These are phyloP conservation scores for Xylariaceae sp. DNA, from an alignment of 2,329 filamentous ascomycete species.

Conservation along the genomic window DNA sequence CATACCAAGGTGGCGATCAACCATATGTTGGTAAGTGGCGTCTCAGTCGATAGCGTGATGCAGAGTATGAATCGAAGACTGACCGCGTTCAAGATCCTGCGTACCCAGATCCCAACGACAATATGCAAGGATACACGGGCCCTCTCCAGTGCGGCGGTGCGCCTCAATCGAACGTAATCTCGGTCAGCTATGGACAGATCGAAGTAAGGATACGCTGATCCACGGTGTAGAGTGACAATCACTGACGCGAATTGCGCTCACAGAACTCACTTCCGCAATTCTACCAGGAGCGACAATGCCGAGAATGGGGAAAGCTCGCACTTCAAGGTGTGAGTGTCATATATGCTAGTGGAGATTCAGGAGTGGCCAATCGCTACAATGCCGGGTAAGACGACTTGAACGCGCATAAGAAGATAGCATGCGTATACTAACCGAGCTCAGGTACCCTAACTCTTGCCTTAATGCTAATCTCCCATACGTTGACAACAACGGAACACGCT, in stretches of 20 bases:
- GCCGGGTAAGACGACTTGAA: background rate
- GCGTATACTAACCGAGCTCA: too few species aligned
- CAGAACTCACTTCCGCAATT: conserved; percentile 17
- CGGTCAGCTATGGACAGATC: conserved; percentile 50
- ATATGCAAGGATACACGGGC: conserved; percentile 30
- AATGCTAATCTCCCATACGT: conserved; percentile 15
- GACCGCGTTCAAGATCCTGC: conserved; percentile 13
- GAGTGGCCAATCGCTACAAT: conserved; percentile 19
- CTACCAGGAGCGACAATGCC: conserved; percentile 50
- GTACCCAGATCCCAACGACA: conserved; percentile 32
- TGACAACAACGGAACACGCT: conserved; percentile 17
- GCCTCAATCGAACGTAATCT: conserved; percentile 48
- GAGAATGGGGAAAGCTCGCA: conserved; percentile 55
- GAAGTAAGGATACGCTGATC: conserved; percentile 33
- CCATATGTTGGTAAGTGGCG: conserved; percentile 17
- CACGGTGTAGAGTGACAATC: background rate
- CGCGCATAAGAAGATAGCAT: too few species aligned
- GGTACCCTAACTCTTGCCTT: conserved; percentile 20
- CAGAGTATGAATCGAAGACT: background rate
- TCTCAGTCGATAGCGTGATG: background rate
- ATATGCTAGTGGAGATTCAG: conserved; percentile 19
- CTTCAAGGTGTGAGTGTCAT: conserved; percentile 46
- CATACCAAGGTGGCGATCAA: conserved; percentile 38
- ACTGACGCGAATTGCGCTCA: background rate
- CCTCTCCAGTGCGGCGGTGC: conserved; percentile 22